Evolutionary conservation across 2,329 filamentous ascomycete genomes (phyloP).

Genomic region (Aspergillus neotritici): DNA sequence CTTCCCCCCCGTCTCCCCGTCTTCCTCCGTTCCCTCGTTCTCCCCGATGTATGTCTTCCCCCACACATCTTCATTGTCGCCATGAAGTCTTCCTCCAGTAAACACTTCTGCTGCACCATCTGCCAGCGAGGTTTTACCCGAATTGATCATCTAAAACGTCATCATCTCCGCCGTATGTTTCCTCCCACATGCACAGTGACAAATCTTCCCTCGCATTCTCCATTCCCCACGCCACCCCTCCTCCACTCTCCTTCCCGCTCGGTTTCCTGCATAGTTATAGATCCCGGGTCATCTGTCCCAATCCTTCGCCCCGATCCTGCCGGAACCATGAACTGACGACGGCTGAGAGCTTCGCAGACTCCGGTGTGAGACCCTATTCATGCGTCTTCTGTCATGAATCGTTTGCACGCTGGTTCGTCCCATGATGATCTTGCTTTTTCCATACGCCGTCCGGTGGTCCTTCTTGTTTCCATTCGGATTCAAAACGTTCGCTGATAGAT

Average conservation of each 20-base stretch:
- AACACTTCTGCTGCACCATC: slow-evolving; percentile 41
- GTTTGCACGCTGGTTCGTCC: slow-evolving; percentile 41
- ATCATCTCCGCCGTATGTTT: slow-evolving; percentile 42
- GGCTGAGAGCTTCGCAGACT: slow-evolving; percentile 28
- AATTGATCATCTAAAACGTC: slow-evolving; percentile 45
- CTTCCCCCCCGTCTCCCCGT: slow-evolving; percentile 2
- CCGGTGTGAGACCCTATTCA: slow-evolving; percentile 44
- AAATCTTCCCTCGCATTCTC: slow-evolving; percentile 1
- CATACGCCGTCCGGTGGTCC: slow-evolving; percentile 1
- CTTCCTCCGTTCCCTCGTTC: slow-evolving; percentile 7
- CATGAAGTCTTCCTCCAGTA: slow-evolving; percentile 34
- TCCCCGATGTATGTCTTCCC: slow-evolving; percentile 21
- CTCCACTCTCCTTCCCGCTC: background rate
- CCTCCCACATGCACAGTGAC: background rate
- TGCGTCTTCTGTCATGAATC: slow-evolving; percentile 43
- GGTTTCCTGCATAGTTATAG: background rate
- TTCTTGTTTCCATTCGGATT: background rate
- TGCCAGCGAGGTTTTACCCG: slow-evolving; percentile 44
- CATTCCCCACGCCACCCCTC: background rate
- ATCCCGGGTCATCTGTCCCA: background rate
- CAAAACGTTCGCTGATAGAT: background rate
- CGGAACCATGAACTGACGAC: slow-evolving; percentile 2
- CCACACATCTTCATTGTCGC: slow-evolving; percentile 5
- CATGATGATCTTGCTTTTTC: background rate
- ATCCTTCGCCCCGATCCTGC: slow-evolving; percentile 6